Evolutionary conservation across 495 filamentous ascomycete species (phyloP), one percentile per base, ranked within the genome.

Genomic region (Tuber umbilicatum): DNA sequence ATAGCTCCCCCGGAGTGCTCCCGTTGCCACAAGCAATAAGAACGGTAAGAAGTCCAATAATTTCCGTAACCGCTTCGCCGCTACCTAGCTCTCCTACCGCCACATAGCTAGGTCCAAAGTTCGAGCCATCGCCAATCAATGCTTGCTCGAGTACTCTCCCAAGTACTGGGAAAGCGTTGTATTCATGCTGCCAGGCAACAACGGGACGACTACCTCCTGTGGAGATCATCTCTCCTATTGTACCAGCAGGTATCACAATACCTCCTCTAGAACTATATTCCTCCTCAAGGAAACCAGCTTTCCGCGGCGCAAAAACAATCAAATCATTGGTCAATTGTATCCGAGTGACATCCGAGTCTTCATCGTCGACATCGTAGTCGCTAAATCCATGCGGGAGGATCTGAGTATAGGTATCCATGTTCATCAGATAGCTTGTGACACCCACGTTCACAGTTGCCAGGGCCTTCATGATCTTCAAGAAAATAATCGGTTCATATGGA

Each of bases 401-500:
- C 73, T 94, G 88, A 16, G 94, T 97, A 75, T 97, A 90, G 9
- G 87, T 89, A 7, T 89, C 84, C 74, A 92, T 88, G 70, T 84
- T 86, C 74, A 88, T 86, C 19, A 97, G 83, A 72, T 90, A 85
- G 19, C 85, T 79, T 38, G 47, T 87, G 83, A 82, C 71, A 40
- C 71, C 73, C 17, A 74, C 71, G 43, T 76, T 79, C 14, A 82
- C 86, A 82, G 70, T 89, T 75, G 67, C 87, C 86, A 92, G 75
- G 31, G 88, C 88, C 69, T 87, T 87, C 72, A 87, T 88, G 60
- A 93, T 81, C 71, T 87, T 87, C 71, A 97, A 77, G 76, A 97
- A 92, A 5, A 95, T 93, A n/a, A 89, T 81, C 37, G 90, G 89
- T 83, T 99, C 95, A 83, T 91, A 93, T 1, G 95, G 95, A 83